A percentile compares a stretch with the other conserved stretches of the same genome.
These are phyloP conservation scores for Saksenaea oblongispora DNA, from an alignment of 371 early-diverging fungal genomes.

Conservation along the genomic window DNA sequence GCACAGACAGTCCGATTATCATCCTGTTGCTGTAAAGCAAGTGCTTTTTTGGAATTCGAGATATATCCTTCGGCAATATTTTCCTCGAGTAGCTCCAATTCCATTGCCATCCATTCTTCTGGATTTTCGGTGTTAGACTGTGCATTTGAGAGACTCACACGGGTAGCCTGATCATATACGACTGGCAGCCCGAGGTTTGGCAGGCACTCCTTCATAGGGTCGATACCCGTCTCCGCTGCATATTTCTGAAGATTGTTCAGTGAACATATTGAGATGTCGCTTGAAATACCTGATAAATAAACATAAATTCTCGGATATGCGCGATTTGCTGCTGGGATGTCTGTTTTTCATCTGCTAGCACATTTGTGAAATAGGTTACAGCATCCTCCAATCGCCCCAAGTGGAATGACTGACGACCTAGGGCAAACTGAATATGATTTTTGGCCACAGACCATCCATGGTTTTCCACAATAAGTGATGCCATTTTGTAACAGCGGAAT, in stretches of 20 bases:
- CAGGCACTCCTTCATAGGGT: slow-evolving; percentile 41
- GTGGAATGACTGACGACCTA: slow-evolving; percentile 77
- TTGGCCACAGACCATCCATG: slow-evolving; percentile 80
- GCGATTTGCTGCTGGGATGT: slow-evolving; percentile 68
- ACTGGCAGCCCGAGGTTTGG: slow-evolving; percentile 52
- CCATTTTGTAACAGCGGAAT: slow-evolving; percentile 69
- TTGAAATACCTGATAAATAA: slow-evolving; percentile 65
- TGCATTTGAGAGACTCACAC: slow-evolving; percentile 53
- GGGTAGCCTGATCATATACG: slow-evolving; percentile 45
- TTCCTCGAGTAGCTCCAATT: slow-evolving; percentile 60
- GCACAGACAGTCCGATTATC: slow-evolving; percentile 64
- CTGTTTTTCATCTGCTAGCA: slow-evolving; percentile 70
- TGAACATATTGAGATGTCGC: background rate
- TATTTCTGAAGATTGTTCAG: slow-evolving; percentile 46
- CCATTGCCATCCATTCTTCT: slow-evolving; percentile 65
- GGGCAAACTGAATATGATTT: slow-evolving; percentile 84
- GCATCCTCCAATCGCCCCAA: slow-evolving; percentile 61
- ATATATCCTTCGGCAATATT: slow-evolving; percentile 43
- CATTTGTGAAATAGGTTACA: slow-evolving; percentile 61
- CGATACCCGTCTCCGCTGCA: slow-evolving; percentile 28
- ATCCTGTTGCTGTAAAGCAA: slow-evolving; percentile 51
- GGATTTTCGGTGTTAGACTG: slow-evolving; percentile 42
- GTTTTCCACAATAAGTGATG: slow-evolving; percentile 62
- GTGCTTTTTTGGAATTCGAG: slow-evolving; percentile 36
- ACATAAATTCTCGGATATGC: slow-evolving; percentile 77